These are phyloP conservation scores for Pythium angustatum DNA, from an alignment of 352 stramenopile genomes.

Conservation along the genomic window DNA sequence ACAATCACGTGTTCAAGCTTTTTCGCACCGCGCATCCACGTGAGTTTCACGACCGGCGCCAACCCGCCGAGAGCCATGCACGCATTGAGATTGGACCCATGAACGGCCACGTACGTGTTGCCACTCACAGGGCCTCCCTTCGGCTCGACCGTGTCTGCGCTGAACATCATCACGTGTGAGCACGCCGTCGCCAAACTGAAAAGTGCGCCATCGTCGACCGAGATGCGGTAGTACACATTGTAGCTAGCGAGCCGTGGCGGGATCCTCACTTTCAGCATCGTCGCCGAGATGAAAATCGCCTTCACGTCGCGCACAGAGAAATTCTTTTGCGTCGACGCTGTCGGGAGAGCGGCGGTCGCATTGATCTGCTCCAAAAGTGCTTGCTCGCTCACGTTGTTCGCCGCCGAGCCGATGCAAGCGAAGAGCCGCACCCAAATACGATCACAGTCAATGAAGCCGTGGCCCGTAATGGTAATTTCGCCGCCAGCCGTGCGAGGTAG, in stretches of 20 bases:
- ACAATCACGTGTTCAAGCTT: conserved; percentile 67
- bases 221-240: conserved; percentile 65
- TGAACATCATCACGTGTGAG: conserved; percentile 57
- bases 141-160: conserved; percentile 46
- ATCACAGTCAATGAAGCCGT: conserved; percentile 44
- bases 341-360: neutral
- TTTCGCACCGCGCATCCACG: conserved; percentile 55
- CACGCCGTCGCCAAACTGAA: conserved; percentile 43
- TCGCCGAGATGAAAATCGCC: conserved; percentile 41
- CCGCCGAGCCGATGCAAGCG: conserved; percentile 20
- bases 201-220: conserved; percentile 46
- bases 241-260: conserved; percentile 57
- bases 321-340: neutral
- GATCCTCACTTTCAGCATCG: conserved; percentile 40
- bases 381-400: neutral
- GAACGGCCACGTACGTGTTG: conserved; percentile 66
- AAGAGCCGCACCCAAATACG: conserved; percentile 52
- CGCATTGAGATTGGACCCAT: conserved; percentile 60
- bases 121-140: conserved; percentile 64
- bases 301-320: conserved; percentile 55
- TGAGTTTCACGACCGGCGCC: conserved; percentile 43
- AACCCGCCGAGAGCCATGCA: conserved; percentile 39
- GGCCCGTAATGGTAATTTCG: conserved; percentile 46
- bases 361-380: conserved; percentile 11
- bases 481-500: conserved; percentile 59